Evolutionary conservation across 768 basidiomycete genomes (phyloP).

Genomic region (Mycena chlorophos): DNA sequence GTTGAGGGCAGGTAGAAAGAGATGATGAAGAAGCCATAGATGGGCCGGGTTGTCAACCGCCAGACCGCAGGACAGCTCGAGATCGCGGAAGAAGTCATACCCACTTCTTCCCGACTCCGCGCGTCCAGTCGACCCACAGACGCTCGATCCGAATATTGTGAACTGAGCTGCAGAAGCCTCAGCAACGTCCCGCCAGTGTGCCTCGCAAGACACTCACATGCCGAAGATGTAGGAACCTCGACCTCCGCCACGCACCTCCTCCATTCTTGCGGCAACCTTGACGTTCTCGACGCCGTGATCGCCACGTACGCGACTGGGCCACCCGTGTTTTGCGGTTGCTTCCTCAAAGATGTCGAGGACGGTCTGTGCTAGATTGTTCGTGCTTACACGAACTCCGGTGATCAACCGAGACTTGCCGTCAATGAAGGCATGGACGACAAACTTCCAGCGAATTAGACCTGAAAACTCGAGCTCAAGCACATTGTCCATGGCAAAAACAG

Average conservation of each 20-base stretch:
- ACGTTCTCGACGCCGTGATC: background rate
- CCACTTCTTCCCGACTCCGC: slow-evolving; percentile 34
- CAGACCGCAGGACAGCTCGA: slow-evolving; percentile 29
- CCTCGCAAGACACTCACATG: background rate
- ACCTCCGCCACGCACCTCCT: background rate
- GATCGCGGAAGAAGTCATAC: slow-evolving; percentile 30
- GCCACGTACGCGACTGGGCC: slow-evolving; percentile 20
- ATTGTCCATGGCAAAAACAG: background rate
- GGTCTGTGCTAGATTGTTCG: slow-evolving; percentile 29
- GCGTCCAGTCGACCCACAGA: slow-evolving; percentile 40
- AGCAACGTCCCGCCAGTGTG: background rate
- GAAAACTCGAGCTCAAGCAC: background rate
- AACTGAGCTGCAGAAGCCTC: slow-evolving; percentile 31
- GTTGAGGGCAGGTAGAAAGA: slow-evolving; percentile 29
- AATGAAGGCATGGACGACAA: slow-evolving; percentile 32
- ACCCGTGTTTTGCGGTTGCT: slow-evolving; percentile 10
- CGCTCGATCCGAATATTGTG: slow-evolving; percentile 44
- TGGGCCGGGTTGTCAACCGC: slow-evolving; percentile 20
- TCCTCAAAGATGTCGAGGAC: slow-evolving; percentile 26
- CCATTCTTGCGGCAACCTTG: slow-evolving; percentile 2
- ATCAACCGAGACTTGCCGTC: slow-evolving; percentile 29
- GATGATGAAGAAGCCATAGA: slow-evolving; percentile 33
- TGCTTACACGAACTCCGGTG: slow-evolving; percentile 21
- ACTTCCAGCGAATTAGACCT: slow-evolving; percentile 27
- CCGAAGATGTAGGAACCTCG: slow-evolving; percentile 27